Evolutionary conservation across 108 stramenopile genomes (phyloP).

Genomic region (Discostella pseudostelligera): DNA sequence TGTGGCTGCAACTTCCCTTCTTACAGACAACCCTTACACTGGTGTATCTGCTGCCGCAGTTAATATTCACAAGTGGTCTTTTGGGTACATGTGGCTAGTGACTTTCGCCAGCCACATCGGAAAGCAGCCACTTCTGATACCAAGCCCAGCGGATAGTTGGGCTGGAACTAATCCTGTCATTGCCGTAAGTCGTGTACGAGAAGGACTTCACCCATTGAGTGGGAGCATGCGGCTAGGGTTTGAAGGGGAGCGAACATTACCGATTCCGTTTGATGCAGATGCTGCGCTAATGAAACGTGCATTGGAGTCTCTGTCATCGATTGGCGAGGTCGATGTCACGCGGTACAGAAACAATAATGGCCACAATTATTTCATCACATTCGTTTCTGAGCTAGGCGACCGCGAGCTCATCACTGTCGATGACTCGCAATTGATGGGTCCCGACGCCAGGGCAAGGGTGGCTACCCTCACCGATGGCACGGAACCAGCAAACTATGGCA

Average conservation of each 20-base stretch:
- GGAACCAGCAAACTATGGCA: conserved; percentile 48
- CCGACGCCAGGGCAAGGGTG: conserved; percentile 65
- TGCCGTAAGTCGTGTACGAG: conserved; percentile 40
- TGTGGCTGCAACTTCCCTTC: conserved; percentile 34
- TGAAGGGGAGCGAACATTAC: conserved; percentile 57
- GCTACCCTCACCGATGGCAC: conserved; percentile 52
- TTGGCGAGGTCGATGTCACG: conserved; percentile 68
- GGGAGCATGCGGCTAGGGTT: conserved; percentile 71
- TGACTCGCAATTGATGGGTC: conserved; percentile 67
- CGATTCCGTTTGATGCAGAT: conserved; percentile 61
- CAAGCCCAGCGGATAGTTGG: conserved; percentile 67
- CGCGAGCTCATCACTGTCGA: conserved; percentile 56
- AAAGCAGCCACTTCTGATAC: conserved; percentile 57
- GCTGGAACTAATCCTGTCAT: conserved; percentile 74
- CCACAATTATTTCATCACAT: conserved; percentile 83
- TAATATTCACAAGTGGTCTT: conserved; percentile 68
- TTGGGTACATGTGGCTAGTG: conserved; percentile 78
- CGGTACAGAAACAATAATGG: conserved; percentile 78
- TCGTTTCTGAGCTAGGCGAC: conserved; percentile 48
- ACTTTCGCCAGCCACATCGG: conserved; percentile 77
- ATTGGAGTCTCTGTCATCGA: conserved; percentile 56
- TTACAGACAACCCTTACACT: conserved; percentile 15
- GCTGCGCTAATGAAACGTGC: conserved; percentile 61
- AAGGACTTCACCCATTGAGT: conserved; percentile 69
- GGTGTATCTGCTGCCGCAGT: conserved; percentile 43